phyloP scores from a whole-genome alignment of 495 filamentous ascomycete species.

The Cryomyces minteri region DNA sequence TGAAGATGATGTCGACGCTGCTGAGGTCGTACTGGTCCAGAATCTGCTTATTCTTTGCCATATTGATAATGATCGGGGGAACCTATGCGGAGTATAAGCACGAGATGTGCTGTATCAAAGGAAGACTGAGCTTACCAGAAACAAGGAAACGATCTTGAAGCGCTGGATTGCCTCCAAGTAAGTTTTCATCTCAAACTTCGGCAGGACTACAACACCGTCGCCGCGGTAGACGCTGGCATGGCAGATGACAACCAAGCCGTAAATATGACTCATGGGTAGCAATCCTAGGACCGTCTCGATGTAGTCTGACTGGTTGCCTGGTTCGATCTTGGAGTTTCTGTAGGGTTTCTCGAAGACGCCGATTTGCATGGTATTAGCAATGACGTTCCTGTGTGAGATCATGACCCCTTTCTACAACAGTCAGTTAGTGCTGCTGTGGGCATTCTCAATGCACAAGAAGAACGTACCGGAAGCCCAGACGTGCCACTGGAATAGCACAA shows the following conservation, averaged over 20 bases:
- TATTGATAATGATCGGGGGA: constrained; percentile 70
- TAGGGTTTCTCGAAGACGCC: constrained; percentile 31
- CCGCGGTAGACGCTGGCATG: constrained; percentile 54
- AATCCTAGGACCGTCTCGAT: constrained; percentile 53
- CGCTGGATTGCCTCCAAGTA: constrained; percentile 50
- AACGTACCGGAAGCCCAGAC: constrained; percentile 56
- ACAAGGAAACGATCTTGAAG: constrained; percentile 53
- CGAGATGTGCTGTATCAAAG: no score
- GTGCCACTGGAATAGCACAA: constrained; percentile 85
- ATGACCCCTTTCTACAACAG: constrained; percentile 69
- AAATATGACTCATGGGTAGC: constrained; percentile 76
- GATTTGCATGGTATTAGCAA: constrained; percentile 61
- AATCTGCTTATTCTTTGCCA: constrained; percentile 45
- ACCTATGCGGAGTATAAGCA: constrained; percentile 26
- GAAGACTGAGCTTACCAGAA: constrained; percentile 30
- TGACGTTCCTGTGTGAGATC: constrained; percentile 81
- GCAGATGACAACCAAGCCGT: constrained; percentile 59
- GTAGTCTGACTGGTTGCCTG: constrained; percentile 19
- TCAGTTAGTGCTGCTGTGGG: neutral
- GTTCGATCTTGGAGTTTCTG: constrained; percentile 20
- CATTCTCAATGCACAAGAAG: neutral
- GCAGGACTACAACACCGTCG: constrained; percentile 62
- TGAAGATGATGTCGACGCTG: constrained; percentile 47
- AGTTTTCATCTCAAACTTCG: constrained; percentile 58
- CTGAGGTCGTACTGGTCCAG: constrained; percentile 58